phyloP scores from a whole-genome alignment of 495 filamentous ascomycete species.

The Trichoderma erinaceum region DNA sequence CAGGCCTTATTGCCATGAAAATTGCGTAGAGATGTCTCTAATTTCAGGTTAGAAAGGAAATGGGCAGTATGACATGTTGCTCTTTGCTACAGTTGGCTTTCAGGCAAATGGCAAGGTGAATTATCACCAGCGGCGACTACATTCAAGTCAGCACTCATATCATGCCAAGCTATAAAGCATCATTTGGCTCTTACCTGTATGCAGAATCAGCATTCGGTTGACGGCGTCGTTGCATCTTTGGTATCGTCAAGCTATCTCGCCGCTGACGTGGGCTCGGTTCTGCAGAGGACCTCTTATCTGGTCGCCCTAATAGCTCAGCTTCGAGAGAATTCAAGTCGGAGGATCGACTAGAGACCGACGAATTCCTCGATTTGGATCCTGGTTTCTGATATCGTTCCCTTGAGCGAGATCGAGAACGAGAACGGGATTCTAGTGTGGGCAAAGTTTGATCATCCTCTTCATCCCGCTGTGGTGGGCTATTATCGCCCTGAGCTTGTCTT shows the following conservation, averaged over 20 bases:
- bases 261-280: background rate
- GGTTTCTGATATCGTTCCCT: background rate
- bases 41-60: background rate
- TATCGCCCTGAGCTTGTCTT: background rate
- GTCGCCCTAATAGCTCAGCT: slow-evolving; percentile 7
- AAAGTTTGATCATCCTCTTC: background rate
- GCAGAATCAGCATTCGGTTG: background rate
- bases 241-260: background rate
- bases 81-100: background rate
- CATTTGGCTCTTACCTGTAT: background rate
- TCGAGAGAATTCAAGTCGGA: slow-evolving; percentile 11
- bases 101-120: background rate
- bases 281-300: background rate
- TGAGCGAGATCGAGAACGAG: background rate
- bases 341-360: slow-evolving; percentile 11
- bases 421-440: background rate
- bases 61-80: background rate
- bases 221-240: background rate
- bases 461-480: background rate
- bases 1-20: background rate
- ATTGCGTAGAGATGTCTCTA: too few species aligned
- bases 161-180: background rate
- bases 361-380: slow-evolving; percentile 1
- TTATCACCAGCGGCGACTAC: background rate
- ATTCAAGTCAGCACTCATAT: background rate